Percentiles rank a stretch among this genome's conserved stretches.
phyloP scores from a whole-genome alignment of 768 basidiomycete genomes.

The Boletellus emodensis region DNA sequence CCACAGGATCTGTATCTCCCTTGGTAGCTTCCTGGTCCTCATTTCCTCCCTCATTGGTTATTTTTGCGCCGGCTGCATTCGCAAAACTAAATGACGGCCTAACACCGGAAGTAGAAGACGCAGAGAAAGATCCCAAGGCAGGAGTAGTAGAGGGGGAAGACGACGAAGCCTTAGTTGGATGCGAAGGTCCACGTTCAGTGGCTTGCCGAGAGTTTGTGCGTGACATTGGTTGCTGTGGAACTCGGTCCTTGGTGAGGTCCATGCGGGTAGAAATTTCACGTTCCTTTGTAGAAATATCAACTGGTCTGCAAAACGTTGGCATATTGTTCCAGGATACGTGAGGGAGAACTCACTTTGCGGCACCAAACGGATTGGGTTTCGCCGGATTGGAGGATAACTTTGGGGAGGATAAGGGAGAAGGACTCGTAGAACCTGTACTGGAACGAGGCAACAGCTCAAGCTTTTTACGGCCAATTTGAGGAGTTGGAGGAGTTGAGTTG shows the following conservation, averaged over 20 bases:
- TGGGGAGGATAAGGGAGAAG: conserved; percentile 78
- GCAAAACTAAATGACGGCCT: conserved; percentile 81
- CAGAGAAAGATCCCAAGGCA: conserved; percentile 21
- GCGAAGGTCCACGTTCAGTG: conserved; percentile 40
- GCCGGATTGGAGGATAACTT: conserved; percentile 54
- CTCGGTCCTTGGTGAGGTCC: conserved; percentile 37
- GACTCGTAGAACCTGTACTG: conserved; percentile 56
- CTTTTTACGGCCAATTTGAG: conserved; percentile 73
- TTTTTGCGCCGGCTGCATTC: conserved; percentile 53
- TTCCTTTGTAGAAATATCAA: conserved; percentile 77
- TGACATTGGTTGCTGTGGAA: conserved; percentile 39
- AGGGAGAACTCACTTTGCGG: conserved; percentile 57
- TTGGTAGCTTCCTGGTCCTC: conserved; percentile 12
- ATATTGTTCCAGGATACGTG: neutral
- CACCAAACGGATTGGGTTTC: conserved; percentile 80
- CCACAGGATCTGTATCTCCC: conserved; percentile 1
- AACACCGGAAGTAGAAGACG: conserved; percentile 43
- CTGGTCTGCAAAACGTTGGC: conserved; percentile 52
- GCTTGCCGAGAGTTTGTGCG: conserved; percentile 47
- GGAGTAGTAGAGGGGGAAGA: conserved; percentile 17
- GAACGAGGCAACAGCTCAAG: conserved; percentile 84
- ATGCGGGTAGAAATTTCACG: conserved; percentile 69
- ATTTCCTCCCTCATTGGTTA: conserved; percentile 10
- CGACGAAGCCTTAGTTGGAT: conserved; percentile 31
- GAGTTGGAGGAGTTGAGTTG: conserved; percentile 76